phyloP scores from a whole-genome alignment of 1,284 basidiomycete species.

The Tetrapyrgos nigripes region DNA sequence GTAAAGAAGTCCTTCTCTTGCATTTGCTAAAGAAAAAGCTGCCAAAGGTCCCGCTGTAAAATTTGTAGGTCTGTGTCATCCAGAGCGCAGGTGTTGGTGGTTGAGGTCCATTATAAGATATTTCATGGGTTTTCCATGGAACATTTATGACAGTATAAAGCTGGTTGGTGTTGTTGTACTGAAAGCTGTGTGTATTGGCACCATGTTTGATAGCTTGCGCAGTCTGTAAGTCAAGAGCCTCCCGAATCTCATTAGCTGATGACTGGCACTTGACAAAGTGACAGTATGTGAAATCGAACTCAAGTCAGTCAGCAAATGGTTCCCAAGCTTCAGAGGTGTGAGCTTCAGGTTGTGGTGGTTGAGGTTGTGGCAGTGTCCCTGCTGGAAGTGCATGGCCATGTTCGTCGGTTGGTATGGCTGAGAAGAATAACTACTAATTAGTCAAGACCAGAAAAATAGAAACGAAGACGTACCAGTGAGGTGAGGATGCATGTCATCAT shows the following conservation, averaged over 20 bases:
- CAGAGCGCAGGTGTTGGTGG: conserved; percentile 15
- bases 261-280: conserved; percentile 21
- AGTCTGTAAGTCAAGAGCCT: conserved; percentile 20
- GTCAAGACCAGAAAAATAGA: too few relatives aligned
- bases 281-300: conserved; percentile 24
- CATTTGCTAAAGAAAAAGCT: not conserved
- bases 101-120: not conserved
- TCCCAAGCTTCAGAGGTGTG: conserved; percentile 10
- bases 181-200: conserved; percentile 15
- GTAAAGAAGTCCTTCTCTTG: not conserved
- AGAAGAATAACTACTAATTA: too few relatives aligned
- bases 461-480: too few relatives aligned
- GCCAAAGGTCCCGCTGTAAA: too few relatives aligned
- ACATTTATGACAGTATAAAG: not conserved
- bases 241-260: conserved; percentile 19
- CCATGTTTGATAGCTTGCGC: conserved; percentile 14
- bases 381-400: too few relatives aligned
- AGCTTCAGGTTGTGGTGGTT: too few relatives aligned
- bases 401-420: too few relatives aligned
- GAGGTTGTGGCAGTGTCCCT: too few relatives aligned
- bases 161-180: not conserved
- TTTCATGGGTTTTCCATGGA: not conserved
- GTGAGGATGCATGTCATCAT: too few relatives aligned
- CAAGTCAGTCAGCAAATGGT: conserved; percentile 13
- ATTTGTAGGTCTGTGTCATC: conserved; percentile 28